These are phyloP conservation scores for Tricholoma furcatifolium DNA, from an alignment of 768 basidiomycete genomes.

Conservation along the genomic window DNA sequence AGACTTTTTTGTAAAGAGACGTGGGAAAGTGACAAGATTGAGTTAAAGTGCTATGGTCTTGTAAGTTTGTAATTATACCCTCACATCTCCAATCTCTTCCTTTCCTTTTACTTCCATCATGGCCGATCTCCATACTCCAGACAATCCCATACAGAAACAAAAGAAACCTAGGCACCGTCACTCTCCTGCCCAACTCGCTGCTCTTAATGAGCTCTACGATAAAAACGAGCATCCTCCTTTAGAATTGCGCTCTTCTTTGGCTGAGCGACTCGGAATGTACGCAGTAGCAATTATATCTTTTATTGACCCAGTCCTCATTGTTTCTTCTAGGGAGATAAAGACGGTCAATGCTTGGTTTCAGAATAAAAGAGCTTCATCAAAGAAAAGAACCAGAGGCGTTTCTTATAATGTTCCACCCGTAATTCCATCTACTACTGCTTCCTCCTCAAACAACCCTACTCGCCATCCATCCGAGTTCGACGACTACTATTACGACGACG, in stretches of 20 bases:
- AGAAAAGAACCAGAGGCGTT: conserved; percentile 55
- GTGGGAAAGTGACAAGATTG: conserved; percentile 23
- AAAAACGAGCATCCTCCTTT: conserved; percentile 73
- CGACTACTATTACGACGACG: conserved; percentile 44
- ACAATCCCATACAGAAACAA: conserved; percentile 38
- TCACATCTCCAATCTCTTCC: conserved; percentile 9
- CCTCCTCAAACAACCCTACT: conserved; percentile 28
- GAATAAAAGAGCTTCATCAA: conserved; percentile 81
- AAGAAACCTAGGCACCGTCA: conserved; percentile 85
- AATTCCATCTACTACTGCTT: conserved; percentile 31
- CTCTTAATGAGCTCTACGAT: conserved; percentile 78
- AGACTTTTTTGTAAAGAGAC: conserved; percentile 25
- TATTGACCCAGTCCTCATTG: conserved; percentile 7
- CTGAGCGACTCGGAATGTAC: conserved; percentile 74
- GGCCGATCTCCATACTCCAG: conserved; percentile 24
- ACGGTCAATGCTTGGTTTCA: conserved; percentile 88
- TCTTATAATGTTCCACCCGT: conserved; percentile 31
- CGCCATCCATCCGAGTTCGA: conserved; percentile 36
- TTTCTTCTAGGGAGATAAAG: conserved; percentile 67
- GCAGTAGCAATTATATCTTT: conserved; percentile 28
- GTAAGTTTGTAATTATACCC: conserved; percentile 22
- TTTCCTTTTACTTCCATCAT: conserved; percentile 26
- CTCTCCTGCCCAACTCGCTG: conserved; percentile 66
- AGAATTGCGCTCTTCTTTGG: conserved; percentile 65
- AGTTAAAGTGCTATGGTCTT: conserved; percentile 20